phyloP scores from a whole-genome alignment of 2,329 filamentous ascomycete species.

The Colletotrichum kahawae region DNA sequence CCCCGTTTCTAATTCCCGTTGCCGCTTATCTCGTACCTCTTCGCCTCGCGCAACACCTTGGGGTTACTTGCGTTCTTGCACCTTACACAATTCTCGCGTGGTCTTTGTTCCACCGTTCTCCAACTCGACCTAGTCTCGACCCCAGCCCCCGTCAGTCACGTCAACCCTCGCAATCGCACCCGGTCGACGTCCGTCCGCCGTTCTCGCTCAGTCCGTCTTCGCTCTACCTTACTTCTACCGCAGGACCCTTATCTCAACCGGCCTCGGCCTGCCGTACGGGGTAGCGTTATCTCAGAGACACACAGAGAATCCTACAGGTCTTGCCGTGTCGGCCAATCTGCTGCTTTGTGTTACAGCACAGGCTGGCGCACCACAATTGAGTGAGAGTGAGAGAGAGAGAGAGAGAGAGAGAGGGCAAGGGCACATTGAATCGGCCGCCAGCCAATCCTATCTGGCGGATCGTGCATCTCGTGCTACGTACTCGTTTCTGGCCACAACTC shows the following conservation, averaged over 20 bases:
- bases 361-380: not conserved
- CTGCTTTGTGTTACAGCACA: constrained; percentile 3
- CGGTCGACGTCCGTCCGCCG: not conserved
- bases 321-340: not conserved
- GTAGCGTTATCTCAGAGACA: constrained; percentile 5
- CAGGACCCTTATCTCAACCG: constrained; percentile 7
- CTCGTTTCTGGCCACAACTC: not conserved
- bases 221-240: not conserved
- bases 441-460: constrained; percentile 6
- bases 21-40: constrained; percentile 12
- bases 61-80: not conserved
- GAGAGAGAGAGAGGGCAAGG: not conserved
- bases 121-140: not conserved
- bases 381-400: not conserved
- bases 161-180: constrained; percentile 13
- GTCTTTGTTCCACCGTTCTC: not conserved
- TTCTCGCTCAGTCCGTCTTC: not conserved
- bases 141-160: constrained; percentile 3
- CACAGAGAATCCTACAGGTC: not conserved
- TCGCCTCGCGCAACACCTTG: not conserved
- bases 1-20: not conserved
- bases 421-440: not conserved
- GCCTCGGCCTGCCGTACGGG: not conserved
- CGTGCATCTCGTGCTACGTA: constrained; percentile 13
- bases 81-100: constrained; percentile 2